Evolutionary conservation across 169 alveolate genomes (phyloP), one percentile per base, ranked within the genome.

Genomic region (Plasmodium gonderi): DNA sequence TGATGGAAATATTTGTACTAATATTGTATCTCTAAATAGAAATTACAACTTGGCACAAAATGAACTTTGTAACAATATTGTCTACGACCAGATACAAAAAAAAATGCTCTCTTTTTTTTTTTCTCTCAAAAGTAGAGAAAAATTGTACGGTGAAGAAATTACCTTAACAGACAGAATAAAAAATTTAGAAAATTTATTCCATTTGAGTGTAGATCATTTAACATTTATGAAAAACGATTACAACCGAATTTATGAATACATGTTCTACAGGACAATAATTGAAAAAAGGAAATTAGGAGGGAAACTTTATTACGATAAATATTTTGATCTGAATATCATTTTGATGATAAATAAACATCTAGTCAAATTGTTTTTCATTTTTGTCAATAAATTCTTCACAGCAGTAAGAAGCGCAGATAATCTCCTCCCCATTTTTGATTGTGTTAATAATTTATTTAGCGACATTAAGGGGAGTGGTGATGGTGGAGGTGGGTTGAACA

Each of bases 331-430:
- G 33, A 87, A 64, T 45, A 60, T 49, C 23, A 54, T 76, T 23
- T 42, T 77, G 3, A 87, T 87, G 93, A 38, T 75, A 47, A 54
- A 40, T 17, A 87, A 87, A 78, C 93, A 87, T 12, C 20, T 87
- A n/a, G 68, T 51, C 1, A 87, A 87, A 87, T 47, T 75, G 40
- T 87, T 87, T 40, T 40, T n/a, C 38, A 26, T 87, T 5, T 87
- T 87, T 42, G 14, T 87, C 23, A 5, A 31, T 29, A 76, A 54
- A 0, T n/a, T 76, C 33, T 64, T 29, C 44, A 45, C 78, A 38
- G 14, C 80, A 5, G 17, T 76, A 44, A 20, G 38, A 45, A 87
- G 38, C 9, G 80, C 65, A 12, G 60, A 76, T 36, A 75, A 31
- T 26, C n/a, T n/a, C 20, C 26, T 76, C 1, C 9, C 65, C 26